phyloP scores from a whole-genome alignment of 352 stramenopile species.

The Phytophthora palmivora region DNA sequence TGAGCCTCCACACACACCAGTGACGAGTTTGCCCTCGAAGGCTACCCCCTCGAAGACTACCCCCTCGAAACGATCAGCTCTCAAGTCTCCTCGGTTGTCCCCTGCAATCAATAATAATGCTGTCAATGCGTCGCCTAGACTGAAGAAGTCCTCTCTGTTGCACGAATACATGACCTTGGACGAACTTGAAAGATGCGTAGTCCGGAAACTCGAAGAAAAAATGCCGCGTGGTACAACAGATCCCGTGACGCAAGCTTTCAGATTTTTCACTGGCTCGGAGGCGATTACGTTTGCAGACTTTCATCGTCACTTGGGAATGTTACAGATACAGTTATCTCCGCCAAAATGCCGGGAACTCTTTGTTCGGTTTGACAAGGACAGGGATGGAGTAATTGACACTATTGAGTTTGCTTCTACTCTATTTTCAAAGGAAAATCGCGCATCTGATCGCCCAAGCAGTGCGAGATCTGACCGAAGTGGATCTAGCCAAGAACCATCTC shows the following conservation, averaged over 20 bases:
- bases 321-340: constrained; percentile 70
- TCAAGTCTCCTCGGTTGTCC: constrained; percentile 5
- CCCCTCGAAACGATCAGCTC: not conserved
- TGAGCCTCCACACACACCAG: not conserved
- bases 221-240: constrained; percentile 58
- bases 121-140: not conserved
- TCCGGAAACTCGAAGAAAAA: constrained; percentile 66
- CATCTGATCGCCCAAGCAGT: constrained; percentile 16
- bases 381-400: constrained; percentile 67
- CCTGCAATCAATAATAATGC: constrained; percentile 5
- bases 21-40: not conserved
- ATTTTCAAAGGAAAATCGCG: constrained; percentile 52
- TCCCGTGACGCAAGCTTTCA: constrained; percentile 65
- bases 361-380: constrained; percentile 63
- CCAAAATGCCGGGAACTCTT: constrained; percentile 71
- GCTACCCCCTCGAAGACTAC: not conserved
- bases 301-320: constrained; percentile 47
- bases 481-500: constrained; percentile 42
- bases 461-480: constrained; percentile 20
- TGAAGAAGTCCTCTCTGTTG: constrained; percentile 33
- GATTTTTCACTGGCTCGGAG: constrained; percentile 72
- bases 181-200: constrained; percentile 63
- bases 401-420: constrained; percentile 71
- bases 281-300: constrained; percentile 73
- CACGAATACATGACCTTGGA: constrained; percentile 64